Percentiles rank a stretch among this genome's conserved stretches.
phyloP scores from a whole-genome alignment of 768 basidiomycete species.

The Hygrophorus pudorinus region DNA sequence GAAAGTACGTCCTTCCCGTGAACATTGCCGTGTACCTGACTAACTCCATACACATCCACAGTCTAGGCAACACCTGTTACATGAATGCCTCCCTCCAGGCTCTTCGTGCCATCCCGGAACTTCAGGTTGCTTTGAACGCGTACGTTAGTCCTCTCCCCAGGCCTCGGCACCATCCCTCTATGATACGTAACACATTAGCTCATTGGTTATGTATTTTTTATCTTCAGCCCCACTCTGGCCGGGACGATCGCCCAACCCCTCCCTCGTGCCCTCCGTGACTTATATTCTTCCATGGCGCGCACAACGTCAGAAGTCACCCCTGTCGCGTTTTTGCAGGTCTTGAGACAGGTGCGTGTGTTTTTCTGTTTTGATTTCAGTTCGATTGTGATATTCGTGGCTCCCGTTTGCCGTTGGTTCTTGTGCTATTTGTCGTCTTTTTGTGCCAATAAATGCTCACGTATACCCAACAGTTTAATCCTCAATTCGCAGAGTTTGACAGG shows the following conservation, averaged over 20 bases:
- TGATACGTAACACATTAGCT: neutral
- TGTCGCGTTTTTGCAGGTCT: conserved; percentile 47
- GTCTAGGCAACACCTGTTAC: conserved; percentile 93
- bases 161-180: neutral
- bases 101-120: conserved; percentile 86
- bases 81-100: conserved; percentile 95
- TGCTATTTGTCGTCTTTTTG: neutral
- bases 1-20: conserved; percentile 39
- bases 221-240: neutral
- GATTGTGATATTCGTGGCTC: too few relatives aligned
- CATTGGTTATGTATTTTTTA: neutral
- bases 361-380: too few relatives aligned
- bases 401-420: neutral
- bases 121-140: conserved; percentile 61
- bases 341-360: conserved; percentile 41
- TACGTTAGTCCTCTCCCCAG: conserved; percentile 25
- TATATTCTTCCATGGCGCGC: conserved; percentile 63
- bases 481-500: conserved; percentile 69
- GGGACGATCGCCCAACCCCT: conserved; percentile 25
- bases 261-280: conserved; percentile 48
- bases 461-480: conserved; percentile 56
- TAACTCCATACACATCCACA: conserved; percentile 15
- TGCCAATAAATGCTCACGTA: neutral
- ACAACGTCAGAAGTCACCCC: conserved; percentile 77
- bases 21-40: neutral